These are phyloP conservation scores for Leccinum fibrillosum DNA, from an alignment of 768 basidiomycete species.

Conservation along the genomic window DNA sequence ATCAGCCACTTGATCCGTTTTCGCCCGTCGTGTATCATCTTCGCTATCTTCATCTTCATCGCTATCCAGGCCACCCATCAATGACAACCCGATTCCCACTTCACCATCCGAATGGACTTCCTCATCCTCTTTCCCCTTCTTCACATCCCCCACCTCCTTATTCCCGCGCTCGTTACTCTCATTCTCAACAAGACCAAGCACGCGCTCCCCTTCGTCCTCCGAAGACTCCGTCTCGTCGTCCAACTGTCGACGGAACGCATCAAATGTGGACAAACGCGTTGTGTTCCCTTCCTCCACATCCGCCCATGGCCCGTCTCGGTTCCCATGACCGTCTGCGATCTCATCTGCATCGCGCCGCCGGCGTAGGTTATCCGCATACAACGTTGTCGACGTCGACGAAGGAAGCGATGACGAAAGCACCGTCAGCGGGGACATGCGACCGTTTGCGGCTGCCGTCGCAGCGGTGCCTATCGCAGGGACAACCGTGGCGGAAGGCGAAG, in stretches of 20 bases:
- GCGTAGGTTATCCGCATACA: neutral
- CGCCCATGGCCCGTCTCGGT: neutral
- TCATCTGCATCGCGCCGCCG: neutral
- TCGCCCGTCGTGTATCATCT: constrained; percentile 3
- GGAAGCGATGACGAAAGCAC: constrained; percentile 12
- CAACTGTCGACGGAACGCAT: constrained; percentile 23
- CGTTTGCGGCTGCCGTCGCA: constrained; percentile 15
- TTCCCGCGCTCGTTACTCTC: neutral
- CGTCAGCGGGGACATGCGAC: constrained; percentile 16
- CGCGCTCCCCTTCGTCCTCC: constrained; percentile 11
- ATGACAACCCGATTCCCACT: constrained; percentile 65
- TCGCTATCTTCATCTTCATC: constrained; percentile 22
- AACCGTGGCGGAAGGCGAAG: neutral
- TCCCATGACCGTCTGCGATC: neutral
- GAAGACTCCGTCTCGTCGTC: constrained; percentile 8
- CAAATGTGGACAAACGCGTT: constrained; percentile 24
- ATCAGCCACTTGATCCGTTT: neutral
- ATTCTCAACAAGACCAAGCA: neutral
- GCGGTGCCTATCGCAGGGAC: neutral
- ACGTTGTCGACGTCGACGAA: neutral
- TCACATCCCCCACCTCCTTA: neutral
- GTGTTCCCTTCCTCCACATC: constrained; percentile 16
- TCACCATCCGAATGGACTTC: constrained; percentile 53
- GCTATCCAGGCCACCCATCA: constrained; percentile 50
- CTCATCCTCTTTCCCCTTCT: neutral